Percentiles rank a stretch among this genome's conserved stretches.
Evolutionary conservation across 179 eudicot genomes (phyloP).

Genomic region (Drosera spatulata): DNA sequence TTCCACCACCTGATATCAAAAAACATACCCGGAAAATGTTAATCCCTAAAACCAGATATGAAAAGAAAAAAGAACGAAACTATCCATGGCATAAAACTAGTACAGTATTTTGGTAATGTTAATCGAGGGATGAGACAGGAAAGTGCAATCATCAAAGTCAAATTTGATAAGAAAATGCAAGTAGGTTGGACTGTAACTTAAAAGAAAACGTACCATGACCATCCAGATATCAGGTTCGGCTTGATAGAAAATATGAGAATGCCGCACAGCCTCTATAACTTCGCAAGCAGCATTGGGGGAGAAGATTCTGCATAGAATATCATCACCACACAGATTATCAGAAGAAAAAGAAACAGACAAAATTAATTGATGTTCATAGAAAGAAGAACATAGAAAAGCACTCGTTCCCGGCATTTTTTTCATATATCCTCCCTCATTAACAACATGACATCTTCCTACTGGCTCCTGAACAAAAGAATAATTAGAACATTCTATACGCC

Average conservation of each 20-base stretch:
- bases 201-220: constrained; percentile 66
- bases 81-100: background rate
- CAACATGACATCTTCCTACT: too few relatives aligned
- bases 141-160: background rate
- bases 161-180: background rate
- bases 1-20: constrained; percentile 55
- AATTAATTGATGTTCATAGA: too few relatives aligned
- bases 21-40: background rate
- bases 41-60: background rate
- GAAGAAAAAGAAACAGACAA: background rate
- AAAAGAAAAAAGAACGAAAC: background rate
- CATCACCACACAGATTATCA: background rate
- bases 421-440: too few relatives aligned
- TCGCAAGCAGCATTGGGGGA: constrained; percentile 96
- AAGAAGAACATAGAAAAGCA: too few relatives aligned
- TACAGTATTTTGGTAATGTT: too few relatives aligned
- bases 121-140: too few relatives aligned
- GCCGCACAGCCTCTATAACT: constrained; percentile 89
- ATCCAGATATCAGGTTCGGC: constrained; percentile 98
- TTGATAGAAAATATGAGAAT: constrained; percentile 86
- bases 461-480: too few relatives aligned
- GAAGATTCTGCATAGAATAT: constrained; percentile 55
- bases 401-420: too few relatives aligned
- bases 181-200: background rate
- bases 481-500: too few relatives aligned